Percentiles rank a stretch among this genome's conserved stretches.
Evolutionary conservation across 1,284 basidiomycete genomes (phyloP).

Genomic region (Vanrija sp.): DNA sequence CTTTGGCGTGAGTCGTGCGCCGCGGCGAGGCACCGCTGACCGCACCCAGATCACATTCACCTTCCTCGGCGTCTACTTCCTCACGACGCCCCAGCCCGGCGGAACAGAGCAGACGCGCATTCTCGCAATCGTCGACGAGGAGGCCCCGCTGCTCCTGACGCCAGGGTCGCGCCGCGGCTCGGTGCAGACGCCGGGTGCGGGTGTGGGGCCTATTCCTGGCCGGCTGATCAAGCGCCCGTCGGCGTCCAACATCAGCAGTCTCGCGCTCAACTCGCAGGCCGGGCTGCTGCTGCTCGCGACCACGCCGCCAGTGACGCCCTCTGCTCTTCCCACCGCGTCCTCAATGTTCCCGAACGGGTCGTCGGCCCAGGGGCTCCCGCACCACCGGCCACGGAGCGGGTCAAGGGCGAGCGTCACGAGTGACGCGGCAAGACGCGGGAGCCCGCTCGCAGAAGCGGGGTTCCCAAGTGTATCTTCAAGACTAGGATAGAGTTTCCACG

Average conservation of each 20-base stretch:
- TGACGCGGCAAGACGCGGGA: too few species aligned
- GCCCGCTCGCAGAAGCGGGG: too few species aligned
- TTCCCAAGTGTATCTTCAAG: too few species aligned
- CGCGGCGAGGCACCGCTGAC: neutral
- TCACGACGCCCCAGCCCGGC: slow-evolving; percentile 30
- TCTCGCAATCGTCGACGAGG: slow-evolving; percentile 14
- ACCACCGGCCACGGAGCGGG: too few species aligned
- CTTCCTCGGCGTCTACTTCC: slow-evolving; percentile 62
- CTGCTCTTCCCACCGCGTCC: too few species aligned
- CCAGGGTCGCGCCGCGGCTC: slow-evolving; percentile 1
- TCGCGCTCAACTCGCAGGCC: slow-evolving; percentile 34
- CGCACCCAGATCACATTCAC: slow-evolving; percentile 50
- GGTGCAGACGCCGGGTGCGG: too few species aligned
- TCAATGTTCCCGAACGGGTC: too few species aligned
- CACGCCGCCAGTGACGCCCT: slow-evolving; percentile 25
- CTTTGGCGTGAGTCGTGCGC: slow-evolving; percentile 38
- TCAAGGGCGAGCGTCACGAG: too few species aligned
- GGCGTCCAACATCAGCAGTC: slow-evolving; percentile 21
- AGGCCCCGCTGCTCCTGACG: slow-evolving; percentile 23
- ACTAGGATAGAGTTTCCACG: too few species aligned
- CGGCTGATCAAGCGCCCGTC: slow-evolving; percentile 4
- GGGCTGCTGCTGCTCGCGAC: slow-evolving; percentile 41
- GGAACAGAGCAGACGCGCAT: neutral
- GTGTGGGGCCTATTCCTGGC: too few species aligned
- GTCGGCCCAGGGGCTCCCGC: too few species aligned